Conservation (phyloP, 169 alveolate genomes). For the Plasmodium adleri region DNA sequence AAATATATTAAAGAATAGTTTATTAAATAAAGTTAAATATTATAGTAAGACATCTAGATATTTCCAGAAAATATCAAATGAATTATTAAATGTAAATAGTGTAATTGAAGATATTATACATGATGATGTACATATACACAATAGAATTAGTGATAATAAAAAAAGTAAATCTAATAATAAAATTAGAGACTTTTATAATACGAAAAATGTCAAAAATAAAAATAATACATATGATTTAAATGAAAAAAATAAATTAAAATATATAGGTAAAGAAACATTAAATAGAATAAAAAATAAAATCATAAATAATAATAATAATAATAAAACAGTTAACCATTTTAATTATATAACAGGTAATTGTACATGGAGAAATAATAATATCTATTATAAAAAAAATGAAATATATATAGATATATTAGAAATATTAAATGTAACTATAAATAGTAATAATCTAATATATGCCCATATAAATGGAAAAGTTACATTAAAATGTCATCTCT, state of each 20-base stretch:
- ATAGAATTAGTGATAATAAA: slow-evolving; percentile 15
- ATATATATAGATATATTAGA: slow-evolving; percentile 50
- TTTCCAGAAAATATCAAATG: slow-evolving; percentile 49
- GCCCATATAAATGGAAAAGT: slow-evolving; percentile 71
- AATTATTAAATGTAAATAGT: slow-evolving; percentile 29
- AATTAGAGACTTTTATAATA: slow-evolving; percentile 17
- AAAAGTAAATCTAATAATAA: slow-evolving; percentile 17
- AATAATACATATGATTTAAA: slow-evolving; percentile 26
- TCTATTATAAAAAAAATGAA: slow-evolving; percentile 56
- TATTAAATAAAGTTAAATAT: slow-evolving; percentile 76
- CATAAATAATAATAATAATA: slow-evolving; percentile 25
- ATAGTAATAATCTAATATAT: slow-evolving; percentile 59
- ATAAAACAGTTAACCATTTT: slow-evolving; percentile 30
- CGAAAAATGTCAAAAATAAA: slow-evolving; percentile 10
- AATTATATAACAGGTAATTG: slow-evolving; percentile 63
- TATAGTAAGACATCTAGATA: slow-evolving; percentile 59
- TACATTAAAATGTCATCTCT: slow-evolving; percentile 35
- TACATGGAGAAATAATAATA: slow-evolving; percentile 68
- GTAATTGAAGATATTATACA: slow-evolving; percentile 68
- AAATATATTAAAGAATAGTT: slow-evolving; percentile 91
- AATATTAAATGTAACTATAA: slow-evolving; percentile 60
- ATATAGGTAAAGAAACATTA: slow-evolving; percentile 70
- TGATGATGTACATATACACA: not conserved
- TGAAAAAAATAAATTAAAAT: slow-evolving; percentile 62
- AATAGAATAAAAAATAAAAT: slow-evolving; percentile 67